These are phyloP conservation scores for Phytophthora ramorum DNA, from an alignment of 352 stramenopile genomes.

Conservation along the genomic window DNA sequence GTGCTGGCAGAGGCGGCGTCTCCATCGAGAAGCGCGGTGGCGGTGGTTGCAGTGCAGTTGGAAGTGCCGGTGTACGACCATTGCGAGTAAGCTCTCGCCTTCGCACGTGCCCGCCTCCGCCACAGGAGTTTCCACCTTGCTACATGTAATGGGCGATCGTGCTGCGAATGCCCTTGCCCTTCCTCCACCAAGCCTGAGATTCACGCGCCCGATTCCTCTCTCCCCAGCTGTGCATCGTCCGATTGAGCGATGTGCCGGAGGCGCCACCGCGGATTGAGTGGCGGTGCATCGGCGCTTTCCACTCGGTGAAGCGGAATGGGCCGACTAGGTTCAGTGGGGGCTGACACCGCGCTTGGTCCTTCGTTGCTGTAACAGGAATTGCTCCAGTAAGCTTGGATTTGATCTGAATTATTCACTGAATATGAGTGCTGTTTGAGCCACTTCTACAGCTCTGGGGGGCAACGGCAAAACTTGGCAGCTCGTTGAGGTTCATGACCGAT, in stretches of 20 bases:
- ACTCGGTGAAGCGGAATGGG: background rate
- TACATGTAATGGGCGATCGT: background rate
- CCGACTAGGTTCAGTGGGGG: too few relatives aligned
- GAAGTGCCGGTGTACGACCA: background rate
- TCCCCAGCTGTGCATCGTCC: slow-evolving; percentile 26
- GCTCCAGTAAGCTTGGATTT: too few relatives aligned
- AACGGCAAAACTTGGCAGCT: too few relatives aligned
- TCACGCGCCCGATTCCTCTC: slow-evolving; percentile 17
- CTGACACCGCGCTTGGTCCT: too few relatives aligned
- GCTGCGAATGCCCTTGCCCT: slow-evolving; percentile 17
- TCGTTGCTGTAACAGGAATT: too few relatives aligned
- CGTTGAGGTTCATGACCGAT: too few relatives aligned
- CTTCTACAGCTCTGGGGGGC: too few relatives aligned
- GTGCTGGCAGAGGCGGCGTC: slow-evolving; percentile 9
- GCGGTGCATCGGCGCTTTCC: background rate
- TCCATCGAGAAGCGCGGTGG: slow-evolving; percentile 2
- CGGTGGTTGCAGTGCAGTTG: slow-evolving; percentile 8
- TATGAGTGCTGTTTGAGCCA: too few relatives aligned
- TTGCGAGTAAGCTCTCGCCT: slow-evolving; percentile 1
- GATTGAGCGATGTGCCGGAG: slow-evolving; percentile 26
- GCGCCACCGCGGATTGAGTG: background rate
- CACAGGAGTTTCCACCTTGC: background rate
- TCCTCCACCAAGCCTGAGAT: slow-evolving; percentile 21
- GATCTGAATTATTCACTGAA: too few relatives aligned
- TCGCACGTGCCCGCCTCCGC: slow-evolving; percentile 8